Conservation (phyloP, 352 stramenopile genomes). For the Aphanomyces invadans region DNA sequence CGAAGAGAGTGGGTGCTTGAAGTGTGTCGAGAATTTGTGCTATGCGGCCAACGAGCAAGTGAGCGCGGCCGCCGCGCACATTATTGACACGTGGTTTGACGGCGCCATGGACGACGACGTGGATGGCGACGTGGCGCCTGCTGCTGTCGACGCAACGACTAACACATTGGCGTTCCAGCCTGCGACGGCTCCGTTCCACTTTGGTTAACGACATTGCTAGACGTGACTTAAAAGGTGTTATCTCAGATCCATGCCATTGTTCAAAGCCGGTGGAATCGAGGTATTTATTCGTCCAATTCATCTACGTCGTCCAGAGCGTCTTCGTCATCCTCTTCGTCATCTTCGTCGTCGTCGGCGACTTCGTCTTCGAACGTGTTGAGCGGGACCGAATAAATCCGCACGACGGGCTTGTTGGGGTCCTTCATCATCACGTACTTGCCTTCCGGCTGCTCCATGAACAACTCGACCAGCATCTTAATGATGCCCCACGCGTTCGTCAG, state of each 20-base stretch:
- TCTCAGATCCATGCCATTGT: no score
- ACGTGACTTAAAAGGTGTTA: no score
- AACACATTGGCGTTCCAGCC: constrained; percentile 63
- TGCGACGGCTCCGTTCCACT: constrained; percentile 51
- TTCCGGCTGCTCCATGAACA: constrained; percentile 91
- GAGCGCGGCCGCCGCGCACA: constrained; percentile 53
- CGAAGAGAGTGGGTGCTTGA: constrained; percentile 68
- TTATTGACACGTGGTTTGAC: constrained; percentile 78
- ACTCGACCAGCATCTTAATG: constrained; percentile 90
- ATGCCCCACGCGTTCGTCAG: constrained; percentile 98
- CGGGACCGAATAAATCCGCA: constrained; percentile 95
- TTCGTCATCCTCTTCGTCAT: constrained; percentile 51
- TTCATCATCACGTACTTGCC: constrained; percentile 99
- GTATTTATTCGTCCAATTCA: not conserved
- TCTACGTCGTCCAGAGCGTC: constrained; percentile 33
- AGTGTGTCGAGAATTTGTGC: constrained; percentile 73
- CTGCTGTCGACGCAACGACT: constrained; percentile 35
- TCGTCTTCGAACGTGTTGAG: constrained; percentile 93
- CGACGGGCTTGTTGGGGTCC: constrained; percentile 96
- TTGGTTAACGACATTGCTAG: constrained; percentile 72
- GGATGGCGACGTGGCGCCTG: constrained; percentile 39
- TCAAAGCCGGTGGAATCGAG: constrained; percentile 16
- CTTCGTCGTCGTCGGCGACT: constrained; percentile 58
- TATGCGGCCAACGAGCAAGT: constrained; percentile 79
- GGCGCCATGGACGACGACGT: constrained; percentile 41